Evolutionary conservation across 2,329 filamentous ascomycete species (phyloP), one percentile per base, ranked within the genome.

Genomic region (Grosmannia serpens): DNA sequence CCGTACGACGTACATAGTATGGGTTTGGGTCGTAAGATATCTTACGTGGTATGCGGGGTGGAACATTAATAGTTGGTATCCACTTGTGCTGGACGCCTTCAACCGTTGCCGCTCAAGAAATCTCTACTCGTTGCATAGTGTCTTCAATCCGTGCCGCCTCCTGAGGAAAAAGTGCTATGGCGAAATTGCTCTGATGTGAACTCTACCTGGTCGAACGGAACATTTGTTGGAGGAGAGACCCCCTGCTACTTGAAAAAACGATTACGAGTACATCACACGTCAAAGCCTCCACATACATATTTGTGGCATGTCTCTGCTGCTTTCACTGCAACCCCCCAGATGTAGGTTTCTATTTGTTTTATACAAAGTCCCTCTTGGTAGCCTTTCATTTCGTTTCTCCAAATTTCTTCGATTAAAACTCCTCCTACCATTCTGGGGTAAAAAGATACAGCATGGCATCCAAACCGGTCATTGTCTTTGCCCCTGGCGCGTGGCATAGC

Each of bases 401-500:
- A 47, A 47, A 49, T 22, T 15, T 15, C 11, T 27, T 15, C 24
- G 4, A 26, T 46, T 15, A 15, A 38, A 38, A 15, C 35, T 38
- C n/a, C n/a, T 29, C 47, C 26, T 13, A 51, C 2, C 17, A 29
- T 11, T n/a, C 49, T 13, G 2, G 2, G 9, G 20, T 11, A 2
- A 26, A 10, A 51, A 35, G 44, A 49, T n/a, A n/a, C 53, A 41
- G 26, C 65, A 64, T 51, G 69, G 62, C 51, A 65, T 70, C 47
- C 64, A 55, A 56, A n/a, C 44, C 55, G 3, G 17, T 73, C 46
- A 66, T 73, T 52, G 68, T 66, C 9, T 46, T 57, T n/a, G 47
- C 50, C 13, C 70, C 69, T 1, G 71, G 71, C 9, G 71, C 71
- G 17, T 74, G 71, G 70, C 61, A 70, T 53, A 59, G 35, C 4